Evolutionary conservation across 2,329 filamentous ascomycete species (phyloP).

Genomic region (Neonectria hederae): DNA sequence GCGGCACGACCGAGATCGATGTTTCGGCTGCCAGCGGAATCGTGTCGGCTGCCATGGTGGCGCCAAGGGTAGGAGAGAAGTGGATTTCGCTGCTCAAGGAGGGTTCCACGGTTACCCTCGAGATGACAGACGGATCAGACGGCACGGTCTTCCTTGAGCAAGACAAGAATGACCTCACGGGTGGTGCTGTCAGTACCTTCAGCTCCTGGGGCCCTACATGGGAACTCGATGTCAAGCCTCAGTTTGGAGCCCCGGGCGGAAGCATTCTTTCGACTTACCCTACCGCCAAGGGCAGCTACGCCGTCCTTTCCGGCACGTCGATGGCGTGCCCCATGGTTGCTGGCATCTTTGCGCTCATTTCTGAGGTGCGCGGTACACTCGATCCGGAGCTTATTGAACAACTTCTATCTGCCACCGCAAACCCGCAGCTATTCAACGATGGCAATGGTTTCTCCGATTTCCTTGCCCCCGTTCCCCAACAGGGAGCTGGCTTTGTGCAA

Average conservation of each 20-base stretch:
- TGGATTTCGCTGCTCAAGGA: slow-evolving; percentile 56
- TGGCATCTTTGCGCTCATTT: slow-evolving; percentile 63
- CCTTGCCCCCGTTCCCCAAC: neutral
- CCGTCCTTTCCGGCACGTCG: slow-evolving; percentile 65
- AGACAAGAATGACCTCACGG: slow-evolving; percentile 53
- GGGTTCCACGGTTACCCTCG: slow-evolving; percentile 56
- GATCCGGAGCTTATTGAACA: slow-evolving; percentile 50
- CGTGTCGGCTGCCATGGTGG: slow-evolving; percentile 53
- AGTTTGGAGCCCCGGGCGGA: slow-evolving; percentile 64
- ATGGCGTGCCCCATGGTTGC: slow-evolving; percentile 69
- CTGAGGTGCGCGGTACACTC: slow-evolving; percentile 59
- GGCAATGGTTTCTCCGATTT: neutral
- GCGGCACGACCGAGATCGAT: slow-evolving; percentile 48
- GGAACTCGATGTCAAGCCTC: slow-evolving; percentile 66
- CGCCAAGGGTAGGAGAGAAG: slow-evolving; percentile 50
- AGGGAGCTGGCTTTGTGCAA: slow-evolving; percentile 2
- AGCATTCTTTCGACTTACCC: slow-evolving; percentile 68
- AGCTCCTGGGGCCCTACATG: slow-evolving; percentile 70
- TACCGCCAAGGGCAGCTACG: slow-evolving; percentile 56
- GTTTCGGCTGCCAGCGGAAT: slow-evolving; percentile 46
- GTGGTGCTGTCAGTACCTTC: slow-evolving; percentile 62
- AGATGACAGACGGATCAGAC: slow-evolving; percentile 54
- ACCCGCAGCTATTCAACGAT: slow-evolving; percentile 1
- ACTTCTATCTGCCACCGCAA: neutral
- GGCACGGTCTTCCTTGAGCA: slow-evolving; percentile 48